phyloP scores from a whole-genome alignment of 805 yeast species.

The Metschnikowia vanudenii region DNA sequence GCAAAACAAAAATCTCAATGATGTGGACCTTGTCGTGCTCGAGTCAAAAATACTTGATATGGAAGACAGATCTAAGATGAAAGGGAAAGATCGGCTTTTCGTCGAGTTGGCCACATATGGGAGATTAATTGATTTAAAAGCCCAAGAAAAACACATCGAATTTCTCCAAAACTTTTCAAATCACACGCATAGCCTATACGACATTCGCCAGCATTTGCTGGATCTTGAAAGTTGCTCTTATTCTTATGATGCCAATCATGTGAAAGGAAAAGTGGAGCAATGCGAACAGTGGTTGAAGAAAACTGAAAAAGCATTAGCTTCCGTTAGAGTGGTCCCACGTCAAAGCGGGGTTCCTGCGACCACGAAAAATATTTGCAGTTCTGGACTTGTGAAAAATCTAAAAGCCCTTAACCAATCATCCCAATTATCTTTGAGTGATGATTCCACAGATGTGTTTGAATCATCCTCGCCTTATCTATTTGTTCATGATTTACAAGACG shows the following conservation, averaged over 20 bases:
- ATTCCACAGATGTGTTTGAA: constrained; percentile 24
- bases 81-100: constrained; percentile 27
- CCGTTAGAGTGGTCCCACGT: constrained; percentile 14
- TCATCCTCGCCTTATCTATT: constrained; percentile 26
- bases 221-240: constrained; percentile 25
- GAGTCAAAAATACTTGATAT: constrained; percentile 25
- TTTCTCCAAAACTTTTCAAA: constrained; percentile 22
- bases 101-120: constrained; percentile 24
- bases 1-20: constrained; percentile 19
- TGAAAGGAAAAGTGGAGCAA: constrained; percentile 17
- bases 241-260: constrained; percentile 15
- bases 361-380: constrained; percentile 21
- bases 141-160: constrained; percentile 29
- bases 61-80: constrained; percentile 25
- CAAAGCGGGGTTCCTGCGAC: constrained; percentile 1
- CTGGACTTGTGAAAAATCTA: constrained; percentile 22
- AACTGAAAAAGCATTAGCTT: constrained; percentile 18
- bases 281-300: constrained; percentile 27
- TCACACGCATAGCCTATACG: constrained; percentile 20
- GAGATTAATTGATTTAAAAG: constrained; percentile 21
- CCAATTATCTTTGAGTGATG: constrained; percentile 28
- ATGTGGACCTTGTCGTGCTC: constrained; percentile 25
- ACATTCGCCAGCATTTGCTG: constrained; percentile 24
- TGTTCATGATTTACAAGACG: constrained; percentile 12
- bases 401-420: constrained; percentile 22